These are phyloP conservation scores for Pistacia vera DNA, from an alignment of 345 rosid genomes.

Conservation along the genomic window DNA sequence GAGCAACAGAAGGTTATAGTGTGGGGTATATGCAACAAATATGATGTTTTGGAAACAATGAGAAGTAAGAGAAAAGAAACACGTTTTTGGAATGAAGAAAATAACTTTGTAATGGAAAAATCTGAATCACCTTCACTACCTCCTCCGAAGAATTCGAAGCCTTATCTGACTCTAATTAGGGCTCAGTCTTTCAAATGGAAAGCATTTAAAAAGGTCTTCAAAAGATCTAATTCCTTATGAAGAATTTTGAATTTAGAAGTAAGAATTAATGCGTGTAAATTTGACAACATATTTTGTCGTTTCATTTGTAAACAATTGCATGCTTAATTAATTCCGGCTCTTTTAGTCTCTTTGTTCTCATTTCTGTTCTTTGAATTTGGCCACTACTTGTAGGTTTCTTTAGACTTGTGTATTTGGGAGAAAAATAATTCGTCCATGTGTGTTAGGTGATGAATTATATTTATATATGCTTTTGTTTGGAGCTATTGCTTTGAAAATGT, in stretches of 20 bases:
- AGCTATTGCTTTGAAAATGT: too few species aligned
- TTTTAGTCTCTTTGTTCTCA: not conserved
- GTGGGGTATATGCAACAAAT: slow-evolving; percentile 92
- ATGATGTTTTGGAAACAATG: slow-evolving; percentile 58
- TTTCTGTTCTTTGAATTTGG: not conserved
- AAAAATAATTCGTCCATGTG: not conserved
- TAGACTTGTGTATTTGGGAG: not conserved
- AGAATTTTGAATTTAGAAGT: not conserved
- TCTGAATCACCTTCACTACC: slow-evolving; percentile 15
- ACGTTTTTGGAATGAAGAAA: slow-evolving; percentile 71
- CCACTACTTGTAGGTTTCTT: not conserved
- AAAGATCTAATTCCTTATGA: slow-evolving; percentile 65
- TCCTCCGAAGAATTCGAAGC: slow-evolving; percentile 11
- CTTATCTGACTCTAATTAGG: slow-evolving; percentile 43
- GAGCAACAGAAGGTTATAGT: slow-evolving; percentile 77
- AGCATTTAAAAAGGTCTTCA: slow-evolving; percentile 63
- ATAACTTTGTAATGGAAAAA: slow-evolving; percentile 35
- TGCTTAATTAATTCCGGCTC: not conserved
- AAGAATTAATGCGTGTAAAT: slow-evolving; percentile 2
- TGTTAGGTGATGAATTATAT: too few species aligned
- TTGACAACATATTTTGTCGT: not conserved
- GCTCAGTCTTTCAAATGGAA: slow-evolving; percentile 61
- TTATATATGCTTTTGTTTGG: too few species aligned
- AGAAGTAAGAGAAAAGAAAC: slow-evolving; percentile 77
- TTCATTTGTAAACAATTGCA: not conserved